Evolutionary conservation across 805 yeast species (phyloP), one percentile per base, ranked within the genome.

Genomic region (Diddensiella caesifluorescens): DNA sequence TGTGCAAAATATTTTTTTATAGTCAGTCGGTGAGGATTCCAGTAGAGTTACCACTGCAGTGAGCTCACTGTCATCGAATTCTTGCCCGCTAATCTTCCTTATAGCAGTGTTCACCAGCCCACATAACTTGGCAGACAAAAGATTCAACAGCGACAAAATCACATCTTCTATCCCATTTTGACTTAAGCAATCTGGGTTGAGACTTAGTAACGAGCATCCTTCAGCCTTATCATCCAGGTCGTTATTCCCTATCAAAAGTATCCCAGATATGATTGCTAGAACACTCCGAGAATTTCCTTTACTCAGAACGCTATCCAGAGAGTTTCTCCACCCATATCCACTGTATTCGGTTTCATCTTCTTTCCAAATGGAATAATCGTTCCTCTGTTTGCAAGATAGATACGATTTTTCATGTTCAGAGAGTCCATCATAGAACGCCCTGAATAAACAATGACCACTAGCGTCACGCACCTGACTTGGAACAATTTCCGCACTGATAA

Each of bases 141-240:
- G 5, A 18, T 23, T 19, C 10, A 37, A 12, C 19, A 37, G 20
- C 9, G 15, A 35, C 15, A 23, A 19, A 6, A 22, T 15, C 12
- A 37, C 15, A 13, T 25, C 23, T 4, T 6, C n/a, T 5, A 12
- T 37, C 7, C 7, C 10, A 7, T 5, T n/a, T 13, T 20, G 22
- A 18, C 22, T 12, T n/a, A 37, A 22, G 5, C 21, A 10, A 13
- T 44, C 52, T 5, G 18, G 56, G 20, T 40, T 46, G 25, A 52
- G 42, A n/a, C 53, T 50, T 9, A 52, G 45, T 12, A 52, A 38
- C 6, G 54, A 40, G 5, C 57, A 54, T 9, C 57, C 56, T 26
- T 50, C 56, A 15, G 46, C 35, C 12, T 48, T 32, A 23, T 50
- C 52, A 7, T 49, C 53, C n/a, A 31, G 38, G n/a, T 41, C 38